Evolutionary conservation across 225 moss, liverwort and hornwort genomes (phyloP), one percentile per base, ranked within the genome.

Genomic region (Rhytidiadelphus loreus): DNA sequence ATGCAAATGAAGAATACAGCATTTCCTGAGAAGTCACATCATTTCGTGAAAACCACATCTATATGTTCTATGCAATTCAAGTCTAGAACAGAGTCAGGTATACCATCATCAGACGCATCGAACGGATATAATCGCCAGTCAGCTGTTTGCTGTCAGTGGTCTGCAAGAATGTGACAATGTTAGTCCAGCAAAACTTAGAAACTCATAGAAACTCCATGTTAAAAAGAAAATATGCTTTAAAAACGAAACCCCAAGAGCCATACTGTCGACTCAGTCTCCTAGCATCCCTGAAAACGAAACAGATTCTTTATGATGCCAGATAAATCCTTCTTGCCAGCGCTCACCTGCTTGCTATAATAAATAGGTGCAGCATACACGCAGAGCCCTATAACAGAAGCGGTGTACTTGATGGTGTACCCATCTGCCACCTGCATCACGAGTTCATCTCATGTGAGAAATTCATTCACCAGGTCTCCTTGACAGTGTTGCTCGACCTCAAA

Each of bases 51-150:
- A 80, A 84, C n/a, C 55, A 81, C 71, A 81, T 90, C 83, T 72
- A 61, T 46, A 44, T 50, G 62, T 15, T 55, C 60, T 55, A 48
- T 79, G n/a, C 77, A 25, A 32, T 74, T 80, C 60, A 72, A 71
- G 39, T 77, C 78, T n/a, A 88, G 57, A 60, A 79, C 18, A 66
- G 28, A 58, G 75, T 77, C 73, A 79, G 32, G 37, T 16, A 87
- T 90, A 94, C 94, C 94, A 94, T 92, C 92, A 94, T 92, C 69
- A 94, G 91, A 88, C 94, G 94, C 92, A 94, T 94, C 69, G 94
- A 94, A 76, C 94, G 94, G 72, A 94, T 94, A 82, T 94, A 94
- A 88, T 94, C 94, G 19, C 94, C 94, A 84, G 94, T 92, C 91
- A 94, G 81, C 72, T 90, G 83, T 77, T 86, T 92, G 81, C 89